Base-by-base conservation (phyloP, 2,329 filamentous ascomycete species). In the Verticillium tricorpus region DNA sequence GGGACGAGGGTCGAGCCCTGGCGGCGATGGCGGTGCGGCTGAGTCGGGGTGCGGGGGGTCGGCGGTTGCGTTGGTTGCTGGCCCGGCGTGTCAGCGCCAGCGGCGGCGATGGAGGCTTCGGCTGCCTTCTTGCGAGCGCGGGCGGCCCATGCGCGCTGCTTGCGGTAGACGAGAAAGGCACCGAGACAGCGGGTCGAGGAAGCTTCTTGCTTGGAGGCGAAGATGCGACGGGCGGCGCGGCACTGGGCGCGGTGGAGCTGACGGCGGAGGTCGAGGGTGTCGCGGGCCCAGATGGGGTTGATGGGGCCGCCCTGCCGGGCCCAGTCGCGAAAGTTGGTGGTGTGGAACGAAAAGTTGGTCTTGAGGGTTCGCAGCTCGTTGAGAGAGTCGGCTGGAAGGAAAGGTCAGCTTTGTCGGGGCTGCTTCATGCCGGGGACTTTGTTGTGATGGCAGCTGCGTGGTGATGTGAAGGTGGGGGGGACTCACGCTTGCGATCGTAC, bases 171-270 rank as follows among this genome's bases (percentile, higher is more conserved):
- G 59, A 85, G 77, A 63, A 83, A 82, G 11, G 83, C 85, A 56
- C 85, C 85, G 2, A 87, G 77, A 65, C 85, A 87, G 2, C 83
- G 78, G 3, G 75, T 73, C 15, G 76, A 75, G 22, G 72, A 70
- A 19, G n/a, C 40, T 64, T 82, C 79, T 66, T 81, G 81, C 58
- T 80, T 79, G 3, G 80, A 78, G 17, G 77, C 76, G 70, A 83
- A 85, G 65, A 87, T 84, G 64, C 84, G 82, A 60, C 80, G 74
- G 32, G 83, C 83, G 11, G 83, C 83, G 57, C 82, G 82, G 70
- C 84, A 85, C 70, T 87, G 84, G 9, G 83, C 79, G 55, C 82
- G 80, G 72, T 86, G 84, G 37, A 87, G 77, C 58, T 84, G 78
- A 52, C 74, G 74, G 59, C 80, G 76, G 31, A 87, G 76, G 31